Evolutionary conservation across 768 basidiomycete genomes (phyloP), one percentile per base, ranked within the genome.

Genomic region (Phallus indusiatus): DNA sequence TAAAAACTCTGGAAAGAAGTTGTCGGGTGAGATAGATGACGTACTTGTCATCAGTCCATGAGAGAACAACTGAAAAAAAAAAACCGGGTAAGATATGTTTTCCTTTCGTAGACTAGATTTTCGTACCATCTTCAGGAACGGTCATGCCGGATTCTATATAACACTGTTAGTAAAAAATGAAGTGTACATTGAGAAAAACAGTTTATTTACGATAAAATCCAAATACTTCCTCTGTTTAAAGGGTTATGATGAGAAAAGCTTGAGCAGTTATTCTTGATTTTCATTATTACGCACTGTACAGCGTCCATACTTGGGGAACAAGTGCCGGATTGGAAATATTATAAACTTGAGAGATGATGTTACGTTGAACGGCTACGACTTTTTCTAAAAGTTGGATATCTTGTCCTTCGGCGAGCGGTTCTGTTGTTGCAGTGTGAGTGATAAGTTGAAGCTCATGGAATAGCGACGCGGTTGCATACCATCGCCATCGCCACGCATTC

Each of bases 21-120:
- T n/a, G 47, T 36, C 56, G 12, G 33, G 24, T 5, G 54, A 64
- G 36, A 7, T 28, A 28, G 28, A 28, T 20, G 35, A 64, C 75
- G 34, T 53, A 83, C 82, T 87, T 88, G 66, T 88, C 87, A 62
- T 89, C 87, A 0, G 85, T 72, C 85, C 84, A 86, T 21, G 86
- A 72, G 1, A 86, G 70, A 4, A 78, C 81, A 18, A 86, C 53
- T 54, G 34, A 2, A 28, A 28, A 28, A 28, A 28, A 28, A n/a
- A n/a, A n/a, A n/a, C n/a, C n/a, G n/a, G n/a, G n/a, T n/a, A n/a
- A n/a, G n/a, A n/a, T n/a, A n/a, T n/a, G n/a, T n/a, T n/a, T n/a
- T n/a, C n/a, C n/a, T n/a, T n/a, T n/a, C n/a, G n/a, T n/a, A n/a
- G n/a, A n/a, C n/a, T n/a, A n/a, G n/a, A n/a, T n/a, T n/a, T n/a